Base-by-base conservation (phyloP, 2,329 filamentous ascomycete genomes). In the Monilinia vaccinii-corymbosi region DNA sequence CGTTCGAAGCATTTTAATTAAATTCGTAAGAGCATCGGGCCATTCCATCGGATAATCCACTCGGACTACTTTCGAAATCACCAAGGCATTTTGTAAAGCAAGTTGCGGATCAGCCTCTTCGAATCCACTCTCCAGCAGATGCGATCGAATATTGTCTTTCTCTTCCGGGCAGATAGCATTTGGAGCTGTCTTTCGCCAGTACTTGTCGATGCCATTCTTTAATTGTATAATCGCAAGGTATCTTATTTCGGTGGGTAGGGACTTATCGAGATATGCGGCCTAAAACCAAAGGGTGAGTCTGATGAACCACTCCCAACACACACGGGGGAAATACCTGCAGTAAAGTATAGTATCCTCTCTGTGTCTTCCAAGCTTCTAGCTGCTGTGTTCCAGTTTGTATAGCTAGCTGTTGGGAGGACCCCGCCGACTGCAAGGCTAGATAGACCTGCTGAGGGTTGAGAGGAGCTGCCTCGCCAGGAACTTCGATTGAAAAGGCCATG, bases 131-230 rank as follows among this genome's bases (percentile, higher is more conserved):
- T 89, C 81, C 10, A 96, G 80, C 25, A 96, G 77, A 28, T 87
- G 82, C 5, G 82, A 82, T 53, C 93, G 85, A 58, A 99, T 94
- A 42, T 81, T 71, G 11, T 81, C 76, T 73, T 94, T 97, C 71
- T 96, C 89, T 23, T 87, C 82, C 32, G 83, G 81, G 71, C 86
- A 84, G 60, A 88, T 82, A 53, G 89, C 84, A 38, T 88, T 89
- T 71, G 32, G 72, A 55, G 60, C 74, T 66, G 38, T 75, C 71
- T 80, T 90, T 71, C 94, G 83, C 94, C 94, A 99, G 74, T 91
- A 91, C 71, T 88, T 91, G 72, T 97, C 93, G 73, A 97, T 92
- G 59, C 92, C 94, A 73, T 97, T 97, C 73, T 97, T 97, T 58
- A 99, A 80, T 71, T 96, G 89, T 66, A 97, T 96, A 61, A 97